A percentile compares a stretch with the other conserved stretches of the same genome.
Conservation (phyloP, 2,329 filamentous ascomycete genomes). For the Hypoxylon sp. region DNA sequence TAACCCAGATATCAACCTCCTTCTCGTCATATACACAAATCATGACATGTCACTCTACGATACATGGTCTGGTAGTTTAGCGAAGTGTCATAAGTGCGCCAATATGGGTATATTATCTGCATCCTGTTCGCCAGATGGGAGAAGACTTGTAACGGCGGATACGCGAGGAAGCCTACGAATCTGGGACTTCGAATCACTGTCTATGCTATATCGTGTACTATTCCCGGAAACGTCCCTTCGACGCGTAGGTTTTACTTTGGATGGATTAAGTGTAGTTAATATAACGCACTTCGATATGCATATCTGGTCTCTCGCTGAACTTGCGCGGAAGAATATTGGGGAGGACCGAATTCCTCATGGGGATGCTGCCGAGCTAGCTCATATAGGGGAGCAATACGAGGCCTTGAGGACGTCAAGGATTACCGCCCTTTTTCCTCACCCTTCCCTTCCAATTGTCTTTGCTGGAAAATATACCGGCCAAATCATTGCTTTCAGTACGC, state of each 20-base stretch:
- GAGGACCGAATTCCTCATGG: background rate
- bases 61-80: background rate
- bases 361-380: background rate
- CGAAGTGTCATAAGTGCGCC: background rate
- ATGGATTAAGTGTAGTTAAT: slow-evolving; percentile 8
- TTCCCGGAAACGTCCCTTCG: background rate
- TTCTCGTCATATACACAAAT: slow-evolving; percentile 14
- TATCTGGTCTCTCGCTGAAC: slow-evolving; percentile 8
- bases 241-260: background rate
- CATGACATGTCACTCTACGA: slow-evolving; percentile 16
- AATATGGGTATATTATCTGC: slow-evolving; percentile 15
- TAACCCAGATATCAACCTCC: background rate
- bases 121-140: slow-evolving; percentile 7
- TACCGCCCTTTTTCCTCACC: slow-evolving; percentile 4
- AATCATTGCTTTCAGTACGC: slow-evolving; percentile 4
- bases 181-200: slow-evolving; percentile 14
- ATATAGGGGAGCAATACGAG: slow-evolving; percentile 7
- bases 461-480: slow-evolving; percentile 9
- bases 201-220: slow-evolving; percentile 1
- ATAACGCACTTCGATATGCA: slow-evolving; percentile 1
- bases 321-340: background rate
- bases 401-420: slow-evolving; percentile 1
- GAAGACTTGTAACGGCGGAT: slow-evolving; percentile 2
- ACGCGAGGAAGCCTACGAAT: slow-evolving; percentile 3
- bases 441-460: slow-evolving; percentile 2